A percentile compares a stretch with the other conserved stretches of the same genome.
Evolutionary conservation across 257 asterid species (phyloP).

Genomic region (Verbena officinalis): DNA sequence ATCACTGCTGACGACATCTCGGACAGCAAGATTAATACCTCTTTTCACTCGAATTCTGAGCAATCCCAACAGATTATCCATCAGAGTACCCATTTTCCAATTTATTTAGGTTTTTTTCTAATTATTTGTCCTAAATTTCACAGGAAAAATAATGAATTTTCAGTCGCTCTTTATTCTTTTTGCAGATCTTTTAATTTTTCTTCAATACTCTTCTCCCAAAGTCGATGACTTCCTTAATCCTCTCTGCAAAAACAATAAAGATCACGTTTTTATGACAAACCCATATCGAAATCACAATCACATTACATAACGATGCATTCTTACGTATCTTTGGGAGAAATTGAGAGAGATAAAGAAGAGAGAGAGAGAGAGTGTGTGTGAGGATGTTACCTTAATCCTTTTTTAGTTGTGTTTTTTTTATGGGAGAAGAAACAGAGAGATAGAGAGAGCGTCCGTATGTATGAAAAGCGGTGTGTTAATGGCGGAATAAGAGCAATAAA

Average conservation of each 20-base stretch:
- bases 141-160: background rate
- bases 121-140: background rate
- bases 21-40: conserved; percentile 88
- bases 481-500: background rate
- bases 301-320: background rate
- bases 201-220: conserved; percentile 11
- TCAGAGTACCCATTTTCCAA: conserved; percentile 22
- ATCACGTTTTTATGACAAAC: background rate
- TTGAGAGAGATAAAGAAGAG: background rate
- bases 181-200: background rate
- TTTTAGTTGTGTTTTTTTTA: background rate
- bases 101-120: background rate
- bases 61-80: conserved; percentile 71
- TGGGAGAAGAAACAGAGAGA: background rate
- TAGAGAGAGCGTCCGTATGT: background rate
- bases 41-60: conserved; percentile 64
- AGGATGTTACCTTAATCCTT: background rate
- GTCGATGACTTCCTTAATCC: background rate
- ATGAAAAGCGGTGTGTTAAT: background rate
- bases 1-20: conserved; percentile 86
- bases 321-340: too few species aligned
- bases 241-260: conserved; percentile 17
- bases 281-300: background rate
- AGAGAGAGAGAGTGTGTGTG: background rate
- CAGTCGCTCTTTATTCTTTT: background rate